A percentile compares a stretch with the other conserved stretches of the same genome.
phyloP scores from a whole-genome alignment of 2,329 filamentous ascomycete genomes.

The Monosporascus cannonballus region DNA sequence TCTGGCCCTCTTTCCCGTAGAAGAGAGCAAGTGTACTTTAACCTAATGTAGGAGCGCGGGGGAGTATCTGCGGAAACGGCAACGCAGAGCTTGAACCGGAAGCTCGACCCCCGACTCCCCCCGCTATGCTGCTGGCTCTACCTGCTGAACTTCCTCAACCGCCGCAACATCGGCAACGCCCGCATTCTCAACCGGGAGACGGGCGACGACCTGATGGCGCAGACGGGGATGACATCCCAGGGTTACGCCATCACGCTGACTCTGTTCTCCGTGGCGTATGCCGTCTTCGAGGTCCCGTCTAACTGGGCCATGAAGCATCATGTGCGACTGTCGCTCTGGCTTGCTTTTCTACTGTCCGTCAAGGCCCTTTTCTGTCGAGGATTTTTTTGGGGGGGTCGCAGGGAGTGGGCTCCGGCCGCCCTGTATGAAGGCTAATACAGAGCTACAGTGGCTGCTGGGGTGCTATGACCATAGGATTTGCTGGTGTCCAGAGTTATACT shows the following conservation, averaged over 20 bases:
- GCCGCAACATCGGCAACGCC: slow-evolving; percentile 44
- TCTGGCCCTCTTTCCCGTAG: background rate
- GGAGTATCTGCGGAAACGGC: slow-evolving; percentile 1
- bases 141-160: slow-evolving; percentile 49
- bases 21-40: background rate
- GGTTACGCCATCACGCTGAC: slow-evolving; percentile 51
- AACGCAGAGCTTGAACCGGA: slow-evolving; percentile 12
- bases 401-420: too few species aligned
- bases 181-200: slow-evolving; percentile 35
- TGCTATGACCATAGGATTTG: slow-evolving; percentile 13
- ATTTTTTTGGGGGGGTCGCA: too few species aligned
- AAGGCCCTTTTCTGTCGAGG: background rate
- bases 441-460: slow-evolving; percentile 28
- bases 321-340: slow-evolving; percentile 54
- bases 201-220: slow-evolving; percentile 33
- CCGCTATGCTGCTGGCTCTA: slow-evolving; percentile 51
- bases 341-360: slow-evolving; percentile 53
- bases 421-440: background rate
- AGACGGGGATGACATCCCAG: slow-evolving; percentile 31
- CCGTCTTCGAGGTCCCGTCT: slow-evolving; percentile 55
- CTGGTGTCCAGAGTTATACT: slow-evolving; percentile 16
- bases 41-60: slow-evolving; percentile 1
- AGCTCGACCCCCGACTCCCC: slow-evolving; percentile 25
- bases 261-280: slow-evolving; percentile 63
- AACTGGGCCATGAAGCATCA: slow-evolving; percentile 57